Evolutionary conservation across 192 early-diverging fungal genomes (phyloP), one percentile per base, ranked within the genome.

Genomic region (Mortierella alpina): DNA sequence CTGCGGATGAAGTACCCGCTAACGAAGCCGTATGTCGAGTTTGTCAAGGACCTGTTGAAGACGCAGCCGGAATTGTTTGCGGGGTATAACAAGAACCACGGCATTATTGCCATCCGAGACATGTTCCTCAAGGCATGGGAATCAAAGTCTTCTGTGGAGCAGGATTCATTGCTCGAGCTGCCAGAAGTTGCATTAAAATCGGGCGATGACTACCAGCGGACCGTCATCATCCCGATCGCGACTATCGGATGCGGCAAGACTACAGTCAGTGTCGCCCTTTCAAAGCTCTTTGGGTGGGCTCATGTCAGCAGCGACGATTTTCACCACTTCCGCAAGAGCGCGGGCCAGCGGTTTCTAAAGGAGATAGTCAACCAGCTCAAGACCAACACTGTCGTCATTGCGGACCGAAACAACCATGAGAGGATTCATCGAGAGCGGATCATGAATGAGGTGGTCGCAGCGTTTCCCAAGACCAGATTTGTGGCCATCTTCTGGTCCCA

Each of bases 241-340:
- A 88, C 91, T 17, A 89, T 95, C 52, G 95, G 92, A 22, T 93
- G 88, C 58, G 96, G 96, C 53, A 94, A 92, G 68, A 91, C 92
- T 0, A 90, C 90, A 0, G 60, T 93, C 23, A 72, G 85, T 23
- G 54, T 88, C 57, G 88, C 88, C 1, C 79, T 93, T 8, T 63
- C 85, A 1, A 79, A 83, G 68, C 68, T 93, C 54, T 91, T 91
- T 75, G 86, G 86, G 3, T 88, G 93, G 79, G 90, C 82, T n/a
- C 93, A 95, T 72, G 83, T 96, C 23, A 94, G 96, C 79, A 95
- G 90, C 82, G 96, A 97, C 85, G 86, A 95, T 72, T 88, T 94
- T 10, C 83, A 80, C 20, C 77, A 80, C 49, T 41, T 79, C 15
- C 54, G 56, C 45, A 95, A 94, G 84, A 90, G 87, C 56, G 68